Evolutionary conservation across 1,139 yeast species (phyloP), one percentile per base, ranked within the genome.

Genomic region (Yamadazyma jaroonii): DNA sequence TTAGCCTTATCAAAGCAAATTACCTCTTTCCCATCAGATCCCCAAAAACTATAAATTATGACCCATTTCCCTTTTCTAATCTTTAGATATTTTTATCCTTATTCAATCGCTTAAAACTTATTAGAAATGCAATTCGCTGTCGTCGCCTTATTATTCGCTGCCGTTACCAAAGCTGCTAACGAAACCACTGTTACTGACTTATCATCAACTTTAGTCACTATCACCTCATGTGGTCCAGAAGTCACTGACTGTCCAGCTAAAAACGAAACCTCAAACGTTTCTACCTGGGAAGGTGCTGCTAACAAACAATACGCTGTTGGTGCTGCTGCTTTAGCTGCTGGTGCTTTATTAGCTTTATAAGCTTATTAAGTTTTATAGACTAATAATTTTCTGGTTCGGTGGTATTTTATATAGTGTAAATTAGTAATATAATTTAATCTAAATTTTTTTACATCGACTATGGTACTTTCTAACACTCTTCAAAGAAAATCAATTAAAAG

Each of bases 331-430:
- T 56, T 69, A 53, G 72, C 72, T 59, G 76, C 75, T 44, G 75
- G 74, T 66, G 75, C 74, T 63, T 66, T 69, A 58, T 67, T 70
- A 58, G 74, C 74, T 63, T 67, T 70, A 59, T 70, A 69, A 68
- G 61, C 39, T 36, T 20, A 23, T 37, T 34, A 31, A 27, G 8
- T 30, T 33, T 34, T 35, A 27, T 26, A n/a, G 20, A 25, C 15
- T 33, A 21, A 21, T 17, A 33, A 20, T 21, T n/a, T 27, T 33
- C 36, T 26, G 31, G 36, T 33, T 33, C 21, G 45, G 48, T 36
- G 41, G 41, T 38, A 26, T 20, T 22, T 41, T 36, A 33, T 39
- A 40, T 40, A 43, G 44, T 46, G 45, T 44, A 45, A 29, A 37
- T 37, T 46, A 41, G 48, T 36, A 39, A 42, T 38, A 34, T 31